A percentile compares a stretch with the other conserved stretches of the same genome.
These are phyloP conservation scores for Gleditsia sinensis DNA, from an alignment of 306 rosid species.

Conservation along the genomic window DNA sequence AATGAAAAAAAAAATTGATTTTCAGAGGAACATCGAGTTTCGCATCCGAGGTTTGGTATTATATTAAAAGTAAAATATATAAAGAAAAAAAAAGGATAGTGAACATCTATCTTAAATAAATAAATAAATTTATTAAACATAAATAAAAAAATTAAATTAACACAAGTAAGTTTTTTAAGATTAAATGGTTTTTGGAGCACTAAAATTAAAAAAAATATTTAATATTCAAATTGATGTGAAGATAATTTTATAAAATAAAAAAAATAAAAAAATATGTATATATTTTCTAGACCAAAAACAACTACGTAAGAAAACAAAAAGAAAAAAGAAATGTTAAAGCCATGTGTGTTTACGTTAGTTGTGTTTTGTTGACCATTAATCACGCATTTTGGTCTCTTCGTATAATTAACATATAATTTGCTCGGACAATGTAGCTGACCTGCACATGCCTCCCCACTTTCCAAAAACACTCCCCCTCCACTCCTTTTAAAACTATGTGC, in stretches of 20 bases:
- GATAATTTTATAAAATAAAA: too few relatives aligned
- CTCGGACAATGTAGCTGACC: slow-evolving; percentile 45
- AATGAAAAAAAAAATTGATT: background rate
- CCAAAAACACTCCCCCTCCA: slow-evolving; percentile 24
- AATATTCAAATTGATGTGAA: too few relatives aligned
- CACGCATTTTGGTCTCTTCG: slow-evolving; percentile 43
- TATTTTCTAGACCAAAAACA: too few relatives aligned
- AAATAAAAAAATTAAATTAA: too few relatives aligned
- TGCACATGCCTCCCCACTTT: slow-evolving; percentile 48
- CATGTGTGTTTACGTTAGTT: background rate
- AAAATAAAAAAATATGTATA: background rate
- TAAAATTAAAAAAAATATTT: too few relatives aligned
- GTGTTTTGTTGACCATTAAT: slow-evolving; percentile 39
- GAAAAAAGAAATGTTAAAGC: background rate
- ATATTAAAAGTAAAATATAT: background rate
- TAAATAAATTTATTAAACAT: too few relatives aligned
- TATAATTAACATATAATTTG: background rate
- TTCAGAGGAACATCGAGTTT: background rate
- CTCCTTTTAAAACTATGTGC: background rate
- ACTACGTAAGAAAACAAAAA: too few relatives aligned
- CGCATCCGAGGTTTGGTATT: background rate
- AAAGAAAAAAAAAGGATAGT: background rate
- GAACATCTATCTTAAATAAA: too few relatives aligned
- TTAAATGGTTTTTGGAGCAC: too few relatives aligned
- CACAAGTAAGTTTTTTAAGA: too few relatives aligned